Conservation (phyloP, 106 monocot species). For the Dendrobium officinale region DNA sequence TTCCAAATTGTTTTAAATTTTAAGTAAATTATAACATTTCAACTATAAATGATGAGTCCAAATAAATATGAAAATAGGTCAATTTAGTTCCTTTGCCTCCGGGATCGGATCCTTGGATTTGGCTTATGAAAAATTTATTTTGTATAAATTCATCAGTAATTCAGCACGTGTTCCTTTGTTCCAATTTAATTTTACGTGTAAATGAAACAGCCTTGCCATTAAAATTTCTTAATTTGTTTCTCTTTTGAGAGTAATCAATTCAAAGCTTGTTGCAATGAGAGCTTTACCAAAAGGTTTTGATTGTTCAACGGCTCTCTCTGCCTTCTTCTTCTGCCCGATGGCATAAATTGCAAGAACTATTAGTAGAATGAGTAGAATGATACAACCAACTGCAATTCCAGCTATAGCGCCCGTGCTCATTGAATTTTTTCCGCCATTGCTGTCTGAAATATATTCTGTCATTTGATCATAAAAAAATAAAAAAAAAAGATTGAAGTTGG, state of each 20-base stretch:
- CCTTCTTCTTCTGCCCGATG: constrained; percentile 60
- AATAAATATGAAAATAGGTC: too few species aligned
- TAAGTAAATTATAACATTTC: too few species aligned
- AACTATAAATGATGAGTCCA: too few species aligned
- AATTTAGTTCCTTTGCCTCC: too few species aligned
- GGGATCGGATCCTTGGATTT: too few species aligned
- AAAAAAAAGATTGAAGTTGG: background rate
- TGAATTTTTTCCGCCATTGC: constrained; percentile 14
- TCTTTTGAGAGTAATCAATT: background rate
- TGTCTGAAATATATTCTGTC: constrained; percentile 16
- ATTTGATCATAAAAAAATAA: background rate
- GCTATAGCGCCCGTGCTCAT: constrained; percentile 32
- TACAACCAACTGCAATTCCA: constrained; percentile 47
- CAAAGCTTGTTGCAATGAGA: background rate
- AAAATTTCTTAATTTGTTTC: background rate
- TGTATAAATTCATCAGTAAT: too few species aligned
- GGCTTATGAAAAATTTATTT: too few species aligned
- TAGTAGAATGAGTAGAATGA: constrained; percentile 38
- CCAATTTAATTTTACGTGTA: too few species aligned
- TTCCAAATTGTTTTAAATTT: too few species aligned
- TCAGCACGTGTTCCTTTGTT: too few species aligned
- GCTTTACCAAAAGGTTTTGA: constrained; percentile 64
- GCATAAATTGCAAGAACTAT: constrained; percentile 42
- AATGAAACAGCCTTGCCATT: too few species aligned
- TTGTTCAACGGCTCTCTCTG: constrained; percentile 35